Conservation (phyloP, 495 filamentous ascomycete species). For the Sordaria brevicollis region DNA sequence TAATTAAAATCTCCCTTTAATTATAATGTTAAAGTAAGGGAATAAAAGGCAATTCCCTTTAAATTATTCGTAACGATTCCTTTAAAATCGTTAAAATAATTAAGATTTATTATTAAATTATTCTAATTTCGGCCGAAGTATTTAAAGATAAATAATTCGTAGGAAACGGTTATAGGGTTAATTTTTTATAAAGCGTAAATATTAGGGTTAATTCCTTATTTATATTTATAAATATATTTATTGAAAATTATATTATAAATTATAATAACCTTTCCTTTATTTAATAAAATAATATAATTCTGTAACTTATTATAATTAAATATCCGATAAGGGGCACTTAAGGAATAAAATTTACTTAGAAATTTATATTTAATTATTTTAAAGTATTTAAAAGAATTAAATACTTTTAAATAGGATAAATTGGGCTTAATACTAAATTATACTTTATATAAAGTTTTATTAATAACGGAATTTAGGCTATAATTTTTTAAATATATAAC, state of each 20-base stretch:
- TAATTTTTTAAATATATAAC: neutral
- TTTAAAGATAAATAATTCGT: too few species aligned
- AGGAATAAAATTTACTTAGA: neutral
- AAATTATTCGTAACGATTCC: too few species aligned
- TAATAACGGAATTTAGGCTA: neutral
- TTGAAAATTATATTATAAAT: neutral
- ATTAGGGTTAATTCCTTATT: too few species aligned
- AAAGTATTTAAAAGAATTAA: neutral
- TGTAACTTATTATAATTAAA: neutral
- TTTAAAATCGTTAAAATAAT: too few species aligned
- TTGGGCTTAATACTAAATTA: neutral
- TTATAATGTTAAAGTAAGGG: neutral
- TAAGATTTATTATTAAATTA: neutral
- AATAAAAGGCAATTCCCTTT: neutral
- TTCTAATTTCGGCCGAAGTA: neutral
- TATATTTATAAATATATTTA: neutral
- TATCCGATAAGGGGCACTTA: neutral
- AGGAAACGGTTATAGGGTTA: neutral
- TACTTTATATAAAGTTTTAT: neutral
- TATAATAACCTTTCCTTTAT: neutral
- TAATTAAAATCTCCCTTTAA: neutral
- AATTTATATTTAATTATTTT: neutral
- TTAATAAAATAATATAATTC: neutral
- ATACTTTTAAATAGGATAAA: neutral
- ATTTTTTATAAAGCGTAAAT: too few species aligned